phyloP scores from a whole-genome alignment of 306 rosid species.

The Lathyrus aphaca region DNA sequence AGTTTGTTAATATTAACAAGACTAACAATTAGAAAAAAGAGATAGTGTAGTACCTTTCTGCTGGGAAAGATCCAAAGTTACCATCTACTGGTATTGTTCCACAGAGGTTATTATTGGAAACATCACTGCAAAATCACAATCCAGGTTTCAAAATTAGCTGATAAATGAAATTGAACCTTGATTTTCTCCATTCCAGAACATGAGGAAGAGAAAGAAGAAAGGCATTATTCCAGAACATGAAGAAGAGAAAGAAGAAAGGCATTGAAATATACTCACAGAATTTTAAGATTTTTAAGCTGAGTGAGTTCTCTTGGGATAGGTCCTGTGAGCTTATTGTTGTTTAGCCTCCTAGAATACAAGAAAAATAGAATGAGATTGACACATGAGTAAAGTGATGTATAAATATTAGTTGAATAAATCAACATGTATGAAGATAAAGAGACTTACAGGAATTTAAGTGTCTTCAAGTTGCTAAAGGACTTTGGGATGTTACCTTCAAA shows the following conservation, averaged over 20 bases:
- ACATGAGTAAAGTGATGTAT: background rate
- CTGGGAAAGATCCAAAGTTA: constrained; percentile 74
- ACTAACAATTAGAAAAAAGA: background rate
- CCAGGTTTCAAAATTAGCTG: constrained; percentile 5
- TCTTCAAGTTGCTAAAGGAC: constrained; percentile 67
- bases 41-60: constrained; percentile 60
- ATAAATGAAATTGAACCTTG: background rate
- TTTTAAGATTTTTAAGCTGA: constrained; percentile 63
- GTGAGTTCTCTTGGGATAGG: constrained; percentile 71
- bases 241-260: background rate
- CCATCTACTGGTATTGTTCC: constrained; percentile 97
- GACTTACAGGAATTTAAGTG: constrained; percentile 82
- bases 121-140: constrained; percentile 66
- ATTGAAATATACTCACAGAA: constrained; percentile 58
- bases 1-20: no score
- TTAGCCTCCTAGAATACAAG: constrained; percentile 53
- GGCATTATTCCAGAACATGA: no score
- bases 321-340: constrained; percentile 74
- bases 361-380: no score
- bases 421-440: background rate
- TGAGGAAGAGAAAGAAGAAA: background rate
- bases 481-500: constrained; percentile 69
- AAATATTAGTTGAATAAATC: background rate
- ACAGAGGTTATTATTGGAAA: constrained; percentile 81
- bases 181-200: no score